Conservation (phyloP, 2,329 filamentous ascomycete genomes). For the Talaromyces funiculosus region DNA sequence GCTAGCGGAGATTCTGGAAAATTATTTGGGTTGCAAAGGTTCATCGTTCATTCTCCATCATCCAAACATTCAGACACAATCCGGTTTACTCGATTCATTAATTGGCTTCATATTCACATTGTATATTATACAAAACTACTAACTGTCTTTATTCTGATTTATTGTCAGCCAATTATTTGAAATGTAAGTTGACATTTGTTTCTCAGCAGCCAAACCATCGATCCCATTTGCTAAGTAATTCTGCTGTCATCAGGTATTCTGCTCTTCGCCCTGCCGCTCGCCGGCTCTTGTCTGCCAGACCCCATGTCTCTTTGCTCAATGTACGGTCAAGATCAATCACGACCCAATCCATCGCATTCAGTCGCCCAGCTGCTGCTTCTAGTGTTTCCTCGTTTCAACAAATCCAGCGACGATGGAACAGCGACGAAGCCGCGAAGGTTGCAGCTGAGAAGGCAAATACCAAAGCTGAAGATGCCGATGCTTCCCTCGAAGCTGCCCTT, state of each 20-base stretch:
- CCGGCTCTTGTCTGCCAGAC: conserved; percentile 48
- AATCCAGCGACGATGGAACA: conserved; percentile 44
- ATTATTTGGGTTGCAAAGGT: background rate
- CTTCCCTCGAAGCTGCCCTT: background rate
- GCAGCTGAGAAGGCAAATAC: conserved; percentile 20
- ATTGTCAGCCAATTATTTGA: background rate
- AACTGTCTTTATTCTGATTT: background rate
- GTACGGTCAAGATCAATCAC: conserved; percentile 39
- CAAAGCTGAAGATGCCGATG: background rate
- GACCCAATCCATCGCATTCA: conserved; percentile 26
- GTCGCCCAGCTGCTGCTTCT: background rate
- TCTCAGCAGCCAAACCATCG: background rate
- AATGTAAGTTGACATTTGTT: background rate
- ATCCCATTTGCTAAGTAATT: background rate
- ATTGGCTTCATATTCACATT: background rate
- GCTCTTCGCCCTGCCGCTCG: conserved; percentile 53
- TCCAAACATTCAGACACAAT: background rate
- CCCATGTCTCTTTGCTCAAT: conserved; percentile 33
- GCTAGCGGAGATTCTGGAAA: background rate
- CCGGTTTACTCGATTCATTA: background rate
- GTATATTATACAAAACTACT: background rate
- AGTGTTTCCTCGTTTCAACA: background rate
- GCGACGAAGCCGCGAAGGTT: conserved; percentile 33
- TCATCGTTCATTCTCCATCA: background rate
- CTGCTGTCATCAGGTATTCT: conserved; percentile 43